Evolutionary conservation across 1,284 basidiomycete genomes (phyloP).

Genomic region (Malassezia pachydermatis): DNA sequence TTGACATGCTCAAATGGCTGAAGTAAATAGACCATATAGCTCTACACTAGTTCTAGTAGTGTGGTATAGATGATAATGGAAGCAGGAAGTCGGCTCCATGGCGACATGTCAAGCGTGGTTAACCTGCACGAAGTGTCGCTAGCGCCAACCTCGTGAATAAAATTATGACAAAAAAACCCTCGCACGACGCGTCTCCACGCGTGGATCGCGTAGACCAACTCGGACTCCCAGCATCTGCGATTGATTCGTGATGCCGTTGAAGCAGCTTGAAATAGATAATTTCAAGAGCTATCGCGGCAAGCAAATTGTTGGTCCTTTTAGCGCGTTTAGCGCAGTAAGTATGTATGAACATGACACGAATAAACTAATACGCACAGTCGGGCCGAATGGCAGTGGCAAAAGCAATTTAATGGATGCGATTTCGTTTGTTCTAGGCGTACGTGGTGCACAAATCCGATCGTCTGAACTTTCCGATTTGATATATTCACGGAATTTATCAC

Average conservation of each 20-base stretch:
- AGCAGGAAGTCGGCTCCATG: too few relatives aligned
- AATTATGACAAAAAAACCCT: constrained; percentile 1
- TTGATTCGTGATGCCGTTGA: constrained; percentile 37
- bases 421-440: constrained; percentile 93
- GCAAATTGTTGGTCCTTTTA: constrained; percentile 80
- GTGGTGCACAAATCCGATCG: constrained; percentile 81
- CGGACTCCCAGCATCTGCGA: too few relatives aligned
- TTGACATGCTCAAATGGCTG: too few relatives aligned
- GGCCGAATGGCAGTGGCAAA: constrained; percentile 97
- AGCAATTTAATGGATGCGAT: constrained; percentile 99
- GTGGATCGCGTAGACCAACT: too few relatives aligned
- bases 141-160: background rate
- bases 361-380: constrained; percentile 46
- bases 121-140: too few relatives aligned
- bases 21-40: too few relatives aligned
- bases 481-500: constrained; percentile 53
- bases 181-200: background rate
- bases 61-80: too few relatives aligned
- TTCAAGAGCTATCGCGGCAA: constrained; percentile 62
- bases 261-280: constrained; percentile 44
- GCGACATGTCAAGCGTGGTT: too few relatives aligned
- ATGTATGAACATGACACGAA: background rate
- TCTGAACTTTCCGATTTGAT: constrained; percentile 89
- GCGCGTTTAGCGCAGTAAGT: constrained; percentile 85
- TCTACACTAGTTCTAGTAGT: too few relatives aligned